phyloP scores from a whole-genome alignment of 2,329 filamentous ascomycete species.

The Botryotinia narcissicola region DNA sequence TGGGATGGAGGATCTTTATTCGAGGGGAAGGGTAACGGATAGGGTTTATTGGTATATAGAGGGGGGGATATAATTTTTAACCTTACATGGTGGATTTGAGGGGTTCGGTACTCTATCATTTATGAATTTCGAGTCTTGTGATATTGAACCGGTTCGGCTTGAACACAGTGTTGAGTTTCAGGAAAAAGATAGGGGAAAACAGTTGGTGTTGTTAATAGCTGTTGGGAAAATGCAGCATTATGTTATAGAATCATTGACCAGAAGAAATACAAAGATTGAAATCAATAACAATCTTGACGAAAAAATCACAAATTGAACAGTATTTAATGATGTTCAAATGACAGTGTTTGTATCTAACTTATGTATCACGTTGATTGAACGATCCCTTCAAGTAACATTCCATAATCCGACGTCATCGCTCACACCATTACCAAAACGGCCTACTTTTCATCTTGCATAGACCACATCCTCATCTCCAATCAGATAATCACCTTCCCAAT shows the following conservation, averaged over 20 bases:
- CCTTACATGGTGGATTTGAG: not conserved
- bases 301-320: not conserved
- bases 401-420: not conserved
- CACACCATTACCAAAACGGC: not conserved
- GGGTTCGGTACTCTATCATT: not conserved
- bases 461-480: not conserved
- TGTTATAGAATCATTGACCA: not conserved
- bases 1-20: not conserved
- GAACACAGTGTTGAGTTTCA: not conserved
- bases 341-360: not conserved
- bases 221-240: not conserved
- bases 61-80: not conserved
- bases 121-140: not conserved
- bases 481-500: not conserved
- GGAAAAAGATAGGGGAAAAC: not conserved
- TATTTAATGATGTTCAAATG: not conserved
- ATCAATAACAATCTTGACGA: not conserved
- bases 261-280: not conserved
- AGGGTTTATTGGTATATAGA: not conserved
- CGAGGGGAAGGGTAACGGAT: not conserved
- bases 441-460: not conserved
- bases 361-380: not conserved
- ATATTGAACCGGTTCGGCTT: not conserved
- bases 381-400: not conserved
- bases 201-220: not conserved